These are phyloP conservation scores for Xylaria intraflava DNA, from an alignment of 495 filamentous ascomycete genomes.

Conservation along the genomic window DNA sequence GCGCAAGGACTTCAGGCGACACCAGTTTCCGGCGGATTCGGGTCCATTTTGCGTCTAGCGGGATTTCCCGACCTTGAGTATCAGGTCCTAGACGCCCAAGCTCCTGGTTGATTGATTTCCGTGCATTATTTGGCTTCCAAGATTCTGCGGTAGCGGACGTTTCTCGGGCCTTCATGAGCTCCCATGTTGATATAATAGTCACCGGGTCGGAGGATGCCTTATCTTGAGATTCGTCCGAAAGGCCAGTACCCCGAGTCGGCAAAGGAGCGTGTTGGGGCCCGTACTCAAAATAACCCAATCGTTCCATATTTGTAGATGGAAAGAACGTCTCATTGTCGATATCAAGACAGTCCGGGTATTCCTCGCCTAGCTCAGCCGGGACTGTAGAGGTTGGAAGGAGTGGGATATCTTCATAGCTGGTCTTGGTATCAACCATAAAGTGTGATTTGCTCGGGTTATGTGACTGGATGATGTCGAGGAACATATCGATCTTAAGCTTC, in stretches of 20 bases:
- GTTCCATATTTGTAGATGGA: constrained; percentile 32
- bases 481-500: constrained; percentile 37
- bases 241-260: constrained; percentile 10
- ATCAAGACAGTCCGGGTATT: constrained; percentile 19
- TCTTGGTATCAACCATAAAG: constrained; percentile 19
- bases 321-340: constrained; percentile 37
- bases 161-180: constrained; percentile 26
- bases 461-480: constrained; percentile 42
- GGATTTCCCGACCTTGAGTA: constrained; percentile 52
- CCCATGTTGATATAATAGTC: constrained; percentile 40
- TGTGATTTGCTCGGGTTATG: constrained; percentile 33
- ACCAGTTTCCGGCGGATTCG: constrained; percentile 59
- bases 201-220: constrained; percentile 21
- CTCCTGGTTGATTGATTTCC: constrained; percentile 9
- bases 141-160: not conserved
- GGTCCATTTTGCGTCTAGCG: constrained; percentile 63
- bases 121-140: not conserved
- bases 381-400: not conserved
- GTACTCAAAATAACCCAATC: constrained; percentile 24
- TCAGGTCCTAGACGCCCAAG: constrained; percentile 39
- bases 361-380: constrained; percentile 17
- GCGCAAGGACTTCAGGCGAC: constrained; percentile 59
- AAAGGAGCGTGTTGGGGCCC: not conserved
- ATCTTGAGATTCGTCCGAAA: constrained; percentile 28
- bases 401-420: constrained; percentile 28